Conservation (phyloP, 2,329 filamentous ascomycete genomes). For the Apiospora rasikravindrae region DNA sequence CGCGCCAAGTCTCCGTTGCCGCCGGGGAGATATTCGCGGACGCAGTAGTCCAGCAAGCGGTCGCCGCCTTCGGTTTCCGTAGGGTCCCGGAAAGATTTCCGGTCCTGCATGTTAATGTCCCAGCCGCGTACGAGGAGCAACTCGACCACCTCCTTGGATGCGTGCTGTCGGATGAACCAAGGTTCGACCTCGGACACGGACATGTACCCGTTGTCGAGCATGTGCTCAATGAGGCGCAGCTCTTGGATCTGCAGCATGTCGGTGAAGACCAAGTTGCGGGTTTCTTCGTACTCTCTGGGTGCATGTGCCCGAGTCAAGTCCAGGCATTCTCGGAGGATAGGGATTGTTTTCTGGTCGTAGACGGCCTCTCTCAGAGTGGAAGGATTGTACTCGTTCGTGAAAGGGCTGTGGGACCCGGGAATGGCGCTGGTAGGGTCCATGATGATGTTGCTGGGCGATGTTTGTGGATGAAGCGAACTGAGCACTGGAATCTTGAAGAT, state of each 20-base stretch:
- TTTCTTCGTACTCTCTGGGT: neutral
- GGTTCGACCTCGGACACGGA: neutral
- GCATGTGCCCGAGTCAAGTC: neutral
- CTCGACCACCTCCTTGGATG: neutral
- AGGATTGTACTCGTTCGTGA: neutral
- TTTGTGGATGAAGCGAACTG: neutral
- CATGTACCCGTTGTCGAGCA: neutral
- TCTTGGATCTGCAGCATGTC: neutral
- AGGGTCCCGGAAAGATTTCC: neutral
- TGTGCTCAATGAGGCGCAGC: neutral
- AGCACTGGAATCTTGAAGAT: no score
- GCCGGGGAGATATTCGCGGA: neutral
- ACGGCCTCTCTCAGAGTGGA: neutral
- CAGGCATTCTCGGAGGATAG: neutral
- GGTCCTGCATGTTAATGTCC: neutral
- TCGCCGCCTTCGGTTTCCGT: neutral
- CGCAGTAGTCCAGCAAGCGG: neutral
- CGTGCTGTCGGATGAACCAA: neutral
- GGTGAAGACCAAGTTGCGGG: neutral
- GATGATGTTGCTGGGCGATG: neutral
- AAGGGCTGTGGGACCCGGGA: neutral
- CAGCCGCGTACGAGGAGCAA: neutral
- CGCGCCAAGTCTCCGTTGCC: conserved; percentile 18
- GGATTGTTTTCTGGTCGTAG: neutral
- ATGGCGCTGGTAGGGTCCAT: neutral